Evolutionary conservation across 768 basidiomycete genomes (phyloP).

Genomic region (Hemileccinum impolitum): DNA sequence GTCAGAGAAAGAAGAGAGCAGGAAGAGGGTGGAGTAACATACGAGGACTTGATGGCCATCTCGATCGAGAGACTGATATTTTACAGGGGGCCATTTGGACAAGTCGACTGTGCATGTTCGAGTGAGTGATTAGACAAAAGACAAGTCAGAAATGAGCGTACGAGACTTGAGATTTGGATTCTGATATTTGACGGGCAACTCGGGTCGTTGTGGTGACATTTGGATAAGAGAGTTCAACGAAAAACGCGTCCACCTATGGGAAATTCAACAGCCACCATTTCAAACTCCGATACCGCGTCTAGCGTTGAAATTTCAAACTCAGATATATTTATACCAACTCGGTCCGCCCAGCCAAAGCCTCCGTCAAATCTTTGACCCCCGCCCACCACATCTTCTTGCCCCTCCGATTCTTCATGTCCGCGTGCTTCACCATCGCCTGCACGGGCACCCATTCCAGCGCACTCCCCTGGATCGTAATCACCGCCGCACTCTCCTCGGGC

Average conservation of each 20-base stretch:
- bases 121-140: background rate
- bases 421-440: conserved; percentile 76
- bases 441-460: conserved; percentile 81
- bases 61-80: conserved; percentile 88
- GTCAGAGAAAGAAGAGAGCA: conserved; percentile 12
- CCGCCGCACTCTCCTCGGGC: conserved; percentile 66
- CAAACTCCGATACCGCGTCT: conserved; percentile 30
- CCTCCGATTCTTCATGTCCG: conserved; percentile 88
- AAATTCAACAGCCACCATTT: conserved; percentile 32
- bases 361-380: conserved; percentile 62
- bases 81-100: conserved; percentile 64
- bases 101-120: conserved; percentile 32
- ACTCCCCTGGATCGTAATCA: conserved; percentile 89
- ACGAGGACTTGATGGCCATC: conserved; percentile 87
- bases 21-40: conserved; percentile 22
- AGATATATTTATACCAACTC: conserved; percentile 41
- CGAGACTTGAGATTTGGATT: conserved; percentile 49
- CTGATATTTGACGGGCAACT: conserved; percentile 47
- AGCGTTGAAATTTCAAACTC: too few species aligned
- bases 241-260: conserved; percentile 32
- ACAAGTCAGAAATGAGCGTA: conserved; percentile 20
- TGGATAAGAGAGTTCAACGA: conserved; percentile 21
- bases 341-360: conserved; percentile 65
- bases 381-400: conserved; percentile 82
- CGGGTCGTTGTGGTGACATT: conserved; percentile 43